Base-by-base conservation (phyloP, 192 early-diverging fungal genomes). In the Coemansia sp. region DNA sequence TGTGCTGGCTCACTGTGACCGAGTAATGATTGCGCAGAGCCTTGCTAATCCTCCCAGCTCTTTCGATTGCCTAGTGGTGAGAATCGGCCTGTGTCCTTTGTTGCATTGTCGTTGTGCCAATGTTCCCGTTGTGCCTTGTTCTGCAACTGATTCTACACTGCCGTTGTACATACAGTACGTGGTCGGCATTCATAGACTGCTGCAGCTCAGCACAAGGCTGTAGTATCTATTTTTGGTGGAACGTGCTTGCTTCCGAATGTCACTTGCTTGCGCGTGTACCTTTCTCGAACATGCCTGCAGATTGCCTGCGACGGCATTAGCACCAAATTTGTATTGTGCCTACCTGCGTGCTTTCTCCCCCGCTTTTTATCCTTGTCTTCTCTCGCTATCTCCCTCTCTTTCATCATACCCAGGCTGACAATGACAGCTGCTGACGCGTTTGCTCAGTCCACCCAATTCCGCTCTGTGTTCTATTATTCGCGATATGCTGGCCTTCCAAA, bases 81-180 rank as follows among this genome's bases (percentile, higher is more conserved):
- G 28, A 26, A n/a, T 13, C 26, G 1, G 28, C 51, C 51, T 55
- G 33, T 31, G 26, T 55, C 51, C 51, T 28, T 16, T 55, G 28
- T 24, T 24, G 13, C 31, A 2, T 16, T 55, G 51, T 28, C 51
- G 7, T 55, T 33, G 51, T n/a, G 51, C 16, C 26, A 55, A 55
- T 20, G 28, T 8, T 31, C 26, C 26, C 26, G 14, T 26, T 3
- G 26, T 16, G 28, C 51, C 51, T 55, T 55, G 51, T 55, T 33
- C 51, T 55, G 51, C 51, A 55, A 16, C 51, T 14, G 51, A 33
- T 55, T 55, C 51, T 55, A 55, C 51, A n/a, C 33, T 46, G 43
- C 43, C 3, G 20, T 18, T 46, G 43, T 46, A 46, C 43, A 31
- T n/a, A 33, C 51, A 55, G 14, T 33, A 14, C 51, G 26, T 16